Conservation (phyloP, 108 stramenopile genomes). For the Nitzschia inconspicua region DNA sequence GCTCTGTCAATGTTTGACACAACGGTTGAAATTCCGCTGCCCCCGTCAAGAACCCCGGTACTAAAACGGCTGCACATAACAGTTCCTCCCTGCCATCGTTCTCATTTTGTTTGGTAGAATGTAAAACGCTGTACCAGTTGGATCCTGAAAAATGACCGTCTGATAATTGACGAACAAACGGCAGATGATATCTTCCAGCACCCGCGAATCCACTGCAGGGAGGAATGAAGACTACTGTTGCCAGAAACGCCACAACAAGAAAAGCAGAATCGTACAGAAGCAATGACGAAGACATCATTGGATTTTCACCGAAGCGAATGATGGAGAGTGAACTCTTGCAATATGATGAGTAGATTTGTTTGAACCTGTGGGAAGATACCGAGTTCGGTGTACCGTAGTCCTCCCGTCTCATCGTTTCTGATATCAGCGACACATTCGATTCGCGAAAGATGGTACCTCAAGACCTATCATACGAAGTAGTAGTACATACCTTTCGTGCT, state of each 20-base stretch:
- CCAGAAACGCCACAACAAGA: background rate
- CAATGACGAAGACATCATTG: background rate
- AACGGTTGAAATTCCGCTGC: constrained; percentile 52
- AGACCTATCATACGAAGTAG: too few relatives aligned
- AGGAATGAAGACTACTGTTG: background rate
- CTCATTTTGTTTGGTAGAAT: background rate
- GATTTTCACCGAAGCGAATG: too few relatives aligned
- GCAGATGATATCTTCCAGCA: background rate
- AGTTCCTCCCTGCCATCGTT: background rate
- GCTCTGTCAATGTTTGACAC: constrained; percentile 32
- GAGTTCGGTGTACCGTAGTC: background rate
- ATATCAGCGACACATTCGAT: too few relatives aligned
- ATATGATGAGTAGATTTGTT: too few relatives aligned
- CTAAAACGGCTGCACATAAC: constrained; percentile 56
- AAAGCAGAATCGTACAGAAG: background rate
- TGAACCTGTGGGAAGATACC: background rate
- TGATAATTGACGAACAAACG: background rate
- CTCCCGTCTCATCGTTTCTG: too few relatives aligned
- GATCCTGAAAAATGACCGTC: background rate
- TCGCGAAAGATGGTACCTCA: too few relatives aligned
- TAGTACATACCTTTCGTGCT: too few relatives aligned
- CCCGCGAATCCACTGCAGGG: background rate
- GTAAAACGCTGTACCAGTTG: too few relatives aligned
- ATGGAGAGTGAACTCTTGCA: too few relatives aligned
- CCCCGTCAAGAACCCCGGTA: constrained; percentile 72